These are phyloP conservation scores for Xylariaceae sp. DNA, from an alignment of 2,329 filamentous ascomycete species.

Conservation along the genomic window DNA sequence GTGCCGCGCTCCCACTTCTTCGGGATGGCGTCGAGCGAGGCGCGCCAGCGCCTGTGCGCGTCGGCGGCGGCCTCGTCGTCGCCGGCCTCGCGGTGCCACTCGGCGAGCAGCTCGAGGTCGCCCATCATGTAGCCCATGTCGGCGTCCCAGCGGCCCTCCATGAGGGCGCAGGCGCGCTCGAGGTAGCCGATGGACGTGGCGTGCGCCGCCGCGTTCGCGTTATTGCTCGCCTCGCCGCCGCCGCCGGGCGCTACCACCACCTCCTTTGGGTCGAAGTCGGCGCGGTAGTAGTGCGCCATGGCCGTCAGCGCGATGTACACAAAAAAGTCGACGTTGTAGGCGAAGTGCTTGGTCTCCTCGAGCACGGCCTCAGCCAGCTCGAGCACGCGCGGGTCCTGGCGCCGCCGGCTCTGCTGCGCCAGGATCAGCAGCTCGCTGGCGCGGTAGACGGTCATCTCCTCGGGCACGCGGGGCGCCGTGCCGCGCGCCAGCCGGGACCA, in stretches of 20 bases:
- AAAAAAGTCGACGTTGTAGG: constrained; percentile 22
- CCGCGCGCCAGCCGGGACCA: constrained; percentile 14
- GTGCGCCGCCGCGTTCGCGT: constrained; percentile 1
- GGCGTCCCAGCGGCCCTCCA: constrained; percentile 21
- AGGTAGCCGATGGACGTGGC: constrained; percentile 18
- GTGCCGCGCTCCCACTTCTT: constrained; percentile 15
- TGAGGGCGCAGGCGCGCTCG: constrained; percentile 17
- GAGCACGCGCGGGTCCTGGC: constrained; percentile 15
- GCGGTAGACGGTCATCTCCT: constrained; percentile 18
- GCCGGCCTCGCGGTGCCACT: constrained; percentile 22
- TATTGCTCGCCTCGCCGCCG: not conserved
- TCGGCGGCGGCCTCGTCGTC: constrained; percentile 14
- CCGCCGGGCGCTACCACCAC: constrained; percentile 5
- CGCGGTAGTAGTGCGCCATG: constrained; percentile 18
- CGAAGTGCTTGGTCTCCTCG: constrained; percentile 18
- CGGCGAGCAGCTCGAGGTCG: constrained; percentile 19
- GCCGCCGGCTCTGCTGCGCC: constrained; percentile 14
- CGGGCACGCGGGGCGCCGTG: constrained; percentile 15
- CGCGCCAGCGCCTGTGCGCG: constrained; percentile 14
- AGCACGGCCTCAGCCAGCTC: constrained; percentile 19
- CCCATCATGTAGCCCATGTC: constrained; percentile 22
- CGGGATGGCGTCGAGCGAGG: constrained; percentile 18
- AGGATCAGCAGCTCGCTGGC: constrained; percentile 20
- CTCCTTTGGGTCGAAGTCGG: constrained; percentile 14
- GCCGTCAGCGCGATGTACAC: constrained; percentile 18